Conservation (phyloP, 2,329 filamentous ascomycete genomes). For the Didymella lethalis region DNA sequence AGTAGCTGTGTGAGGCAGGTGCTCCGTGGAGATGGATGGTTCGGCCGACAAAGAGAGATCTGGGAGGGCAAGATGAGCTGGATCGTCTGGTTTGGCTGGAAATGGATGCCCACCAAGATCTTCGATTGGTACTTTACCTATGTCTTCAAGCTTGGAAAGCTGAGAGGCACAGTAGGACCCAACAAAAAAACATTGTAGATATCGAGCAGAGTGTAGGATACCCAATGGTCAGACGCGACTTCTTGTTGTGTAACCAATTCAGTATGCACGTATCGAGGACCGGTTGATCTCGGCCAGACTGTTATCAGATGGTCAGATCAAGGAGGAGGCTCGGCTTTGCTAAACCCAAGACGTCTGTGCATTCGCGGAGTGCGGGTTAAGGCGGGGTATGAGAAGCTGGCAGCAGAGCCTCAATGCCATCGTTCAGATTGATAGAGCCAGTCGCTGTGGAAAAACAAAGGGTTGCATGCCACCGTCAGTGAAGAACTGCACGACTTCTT, state of each 20-base stretch:
- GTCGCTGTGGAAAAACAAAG: too few relatives aligned
- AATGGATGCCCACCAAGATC: constrained; percentile 56
- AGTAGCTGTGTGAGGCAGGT: constrained; percentile 63
- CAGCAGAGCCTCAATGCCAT: constrained; percentile 3
- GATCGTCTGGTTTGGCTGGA: constrained; percentile 58
- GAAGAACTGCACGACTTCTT: not conserved
- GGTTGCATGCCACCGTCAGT: not conserved
- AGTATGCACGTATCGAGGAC: not conserved
- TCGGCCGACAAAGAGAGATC: constrained; percentile 56
- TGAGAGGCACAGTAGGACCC: constrained; percentile 48
- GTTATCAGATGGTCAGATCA: constrained; percentile 5
- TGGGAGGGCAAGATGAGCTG: constrained; percentile 63
- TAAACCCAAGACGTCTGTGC: constrained; percentile 11
- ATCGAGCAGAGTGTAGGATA: not conserved
- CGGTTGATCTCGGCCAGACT: constrained; percentile 7
- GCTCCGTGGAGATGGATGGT: constrained; percentile 48
- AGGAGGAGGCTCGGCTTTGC: constrained; percentile 14
- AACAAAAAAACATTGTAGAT: constrained; percentile 39
- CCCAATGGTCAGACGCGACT: not conserved
- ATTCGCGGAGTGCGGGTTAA: constrained; percentile 20
- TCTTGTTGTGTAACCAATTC: not conserved
- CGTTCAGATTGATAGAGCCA: not conserved
- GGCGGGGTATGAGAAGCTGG: constrained; percentile 15
- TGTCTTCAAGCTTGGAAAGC: constrained; percentile 62
- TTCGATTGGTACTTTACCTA: constrained; percentile 57